These are phyloP conservation scores for Gentiana dahurica DNA, from an alignment of 257 asterid genomes.

Conservation along the genomic window DNA sequence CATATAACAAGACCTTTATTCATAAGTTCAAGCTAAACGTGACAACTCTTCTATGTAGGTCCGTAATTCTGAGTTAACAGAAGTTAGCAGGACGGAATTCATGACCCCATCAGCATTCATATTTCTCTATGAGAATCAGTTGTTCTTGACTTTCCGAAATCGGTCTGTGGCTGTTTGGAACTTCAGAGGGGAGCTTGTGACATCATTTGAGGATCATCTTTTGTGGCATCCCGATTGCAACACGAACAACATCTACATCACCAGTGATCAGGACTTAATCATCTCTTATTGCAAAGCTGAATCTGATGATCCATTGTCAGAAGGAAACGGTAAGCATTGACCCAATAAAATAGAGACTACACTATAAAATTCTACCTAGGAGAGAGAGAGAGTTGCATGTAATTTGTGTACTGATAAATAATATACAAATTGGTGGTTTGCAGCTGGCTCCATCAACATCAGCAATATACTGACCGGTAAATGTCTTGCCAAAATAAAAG, in stretches of 20 bases:
- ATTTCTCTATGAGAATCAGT: slow-evolving; percentile 90
- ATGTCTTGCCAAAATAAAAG: slow-evolving; percentile 92
- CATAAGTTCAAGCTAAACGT: slow-evolving; percentile 7
- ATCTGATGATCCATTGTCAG: slow-evolving; percentile 69
- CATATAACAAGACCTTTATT: background rate
- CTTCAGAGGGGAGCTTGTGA: slow-evolving; percentile 97
- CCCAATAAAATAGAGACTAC: too few species aligned
- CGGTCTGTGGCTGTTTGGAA: slow-evolving; percentile 99
- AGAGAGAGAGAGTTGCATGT: too few species aligned
- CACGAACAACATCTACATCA: slow-evolving; percentile 93
- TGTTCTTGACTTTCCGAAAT: slow-evolving; percentile 89
- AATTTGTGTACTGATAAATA: background rate
- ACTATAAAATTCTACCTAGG: background rate
- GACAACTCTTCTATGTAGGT: slow-evolving; percentile 43
- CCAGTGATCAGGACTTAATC: slow-evolving; percentile 96
- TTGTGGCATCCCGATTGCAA: slow-evolving; percentile 99
- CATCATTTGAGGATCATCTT: slow-evolving; percentile 95
- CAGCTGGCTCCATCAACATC: slow-evolving; percentile 94
- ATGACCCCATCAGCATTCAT: slow-evolving; percentile 99
- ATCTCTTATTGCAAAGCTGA: slow-evolving; percentile 97
- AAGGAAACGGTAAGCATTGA: slow-evolving; percentile 62
- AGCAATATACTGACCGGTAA: slow-evolving; percentile 94
- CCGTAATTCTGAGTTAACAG: slow-evolving; percentile 77
- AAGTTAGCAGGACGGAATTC: slow-evolving; percentile 91
- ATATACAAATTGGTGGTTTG: slow-evolving; percentile 11